These are phyloP conservation scores for Galerina sulciceps DNA, from an alignment of 768 basidiomycete species.

Conservation along the genomic window DNA sequence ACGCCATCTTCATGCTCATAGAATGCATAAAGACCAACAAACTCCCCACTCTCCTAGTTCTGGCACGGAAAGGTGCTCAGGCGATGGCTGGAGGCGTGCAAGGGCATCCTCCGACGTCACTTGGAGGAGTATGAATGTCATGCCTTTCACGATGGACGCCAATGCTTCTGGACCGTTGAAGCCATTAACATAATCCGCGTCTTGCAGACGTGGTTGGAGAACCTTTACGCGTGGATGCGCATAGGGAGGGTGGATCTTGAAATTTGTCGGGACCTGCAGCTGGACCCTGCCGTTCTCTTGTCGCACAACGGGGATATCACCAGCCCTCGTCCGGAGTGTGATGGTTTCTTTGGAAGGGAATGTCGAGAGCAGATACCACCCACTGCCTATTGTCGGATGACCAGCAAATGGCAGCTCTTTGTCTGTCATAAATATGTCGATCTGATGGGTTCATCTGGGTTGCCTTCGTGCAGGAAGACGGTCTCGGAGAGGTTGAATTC, in stretches of 20 bases:
- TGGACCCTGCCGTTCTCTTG: conserved; percentile 30
- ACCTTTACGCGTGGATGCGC: conserved; percentile 29
- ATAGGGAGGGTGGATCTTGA: conserved; percentile 40
- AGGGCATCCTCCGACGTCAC: conserved; percentile 43
- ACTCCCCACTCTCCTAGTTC: conserved; percentile 44
- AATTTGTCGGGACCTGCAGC: conserved; percentile 44
- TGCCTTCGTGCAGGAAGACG: conserved; percentile 43
- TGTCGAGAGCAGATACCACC: conserved; percentile 42
- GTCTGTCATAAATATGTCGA: conserved; percentile 45
- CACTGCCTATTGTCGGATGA: conserved; percentile 48
- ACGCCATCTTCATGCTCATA: conserved; percentile 34
- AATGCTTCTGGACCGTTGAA: conserved; percentile 34
- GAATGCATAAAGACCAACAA: conserved; percentile 42
- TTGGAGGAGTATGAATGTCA: conserved; percentile 45
- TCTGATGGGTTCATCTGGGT: conserved; percentile 26
- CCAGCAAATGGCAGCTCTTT: conserved; percentile 50
- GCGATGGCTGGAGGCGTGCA: conserved; percentile 29
- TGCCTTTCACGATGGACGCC: conserved; percentile 51
- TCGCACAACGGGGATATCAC: conserved; percentile 40
- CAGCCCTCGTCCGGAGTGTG: conserved; percentile 44
- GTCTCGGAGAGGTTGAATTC: conserved; percentile 58
- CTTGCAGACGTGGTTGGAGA: conserved; percentile 30
- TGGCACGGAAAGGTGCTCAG: conserved; percentile 27
- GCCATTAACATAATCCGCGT: conserved; percentile 41
- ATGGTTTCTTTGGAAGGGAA: conserved; percentile 21